Percentiles rank a stretch among this genome's conserved stretches.
These are phyloP conservation scores for Calamus simplicifolius DNA, from an alignment of 176 grass and related monocot species.

Conservation along the genomic window DNA sequence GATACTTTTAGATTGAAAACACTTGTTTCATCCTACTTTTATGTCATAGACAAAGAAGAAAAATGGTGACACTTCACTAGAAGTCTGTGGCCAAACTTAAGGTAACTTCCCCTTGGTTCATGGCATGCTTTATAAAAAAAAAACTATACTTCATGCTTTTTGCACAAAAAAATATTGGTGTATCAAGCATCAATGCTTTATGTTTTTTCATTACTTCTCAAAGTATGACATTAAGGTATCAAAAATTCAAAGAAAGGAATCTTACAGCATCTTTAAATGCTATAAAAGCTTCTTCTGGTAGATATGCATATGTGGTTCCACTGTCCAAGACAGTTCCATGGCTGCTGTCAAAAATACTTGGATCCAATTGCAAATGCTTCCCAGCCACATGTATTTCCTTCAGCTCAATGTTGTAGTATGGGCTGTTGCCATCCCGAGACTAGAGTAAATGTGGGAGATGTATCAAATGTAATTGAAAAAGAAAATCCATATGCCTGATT, in stretches of 20 bases:
- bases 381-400: conserved; percentile 93
- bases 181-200: no score
- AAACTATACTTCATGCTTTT: no score
- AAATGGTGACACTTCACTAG: neutral
- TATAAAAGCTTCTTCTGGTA: conserved; percentile 85
- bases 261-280: conserved; percentile 93
- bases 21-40: neutral
- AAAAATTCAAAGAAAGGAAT: conserved; percentile 9
- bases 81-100: no score
- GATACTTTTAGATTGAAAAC: conserved; percentile 1
- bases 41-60: neutral
- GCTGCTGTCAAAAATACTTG: conserved; percentile 60
- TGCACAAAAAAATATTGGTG: no score
- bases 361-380: conserved; percentile 58
- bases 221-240: neutral
- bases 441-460: conserved; percentile 40
- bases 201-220: no score
- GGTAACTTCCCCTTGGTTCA: no score
- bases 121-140: no score
- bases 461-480: conserved; percentile 35
- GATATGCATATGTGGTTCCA: conserved; percentile 95
- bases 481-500: conserved; percentile 14
- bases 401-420: conserved; percentile 97
- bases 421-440: conserved; percentile 67
- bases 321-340: conserved; percentile 96